Conservation (phyloP, 345 rosid species). For the Lepidium africanum region DNA sequence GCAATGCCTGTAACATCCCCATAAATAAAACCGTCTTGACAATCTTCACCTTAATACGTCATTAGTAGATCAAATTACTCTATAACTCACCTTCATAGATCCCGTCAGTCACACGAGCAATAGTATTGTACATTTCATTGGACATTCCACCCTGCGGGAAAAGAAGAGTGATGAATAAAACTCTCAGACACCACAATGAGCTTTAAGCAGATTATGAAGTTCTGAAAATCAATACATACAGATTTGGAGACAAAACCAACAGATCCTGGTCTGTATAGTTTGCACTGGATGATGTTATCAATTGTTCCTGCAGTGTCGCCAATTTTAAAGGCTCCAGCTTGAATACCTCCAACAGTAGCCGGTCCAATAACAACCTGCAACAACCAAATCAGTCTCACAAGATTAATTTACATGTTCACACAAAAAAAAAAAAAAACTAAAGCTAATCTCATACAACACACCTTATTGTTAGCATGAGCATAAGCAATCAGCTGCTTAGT, state of each 20-base stretch:
- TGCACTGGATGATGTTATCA: slow-evolving; percentile 87
- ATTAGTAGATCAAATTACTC: neutral
- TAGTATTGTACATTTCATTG: slow-evolving; percentile 84
- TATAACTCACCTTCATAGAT: slow-evolving; percentile 71
- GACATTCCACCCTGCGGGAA: slow-evolving; percentile 90
- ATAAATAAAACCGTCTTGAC: slow-evolving; percentile 5
- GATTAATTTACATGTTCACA: neutral
- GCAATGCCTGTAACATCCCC: slow-evolving; percentile 63
- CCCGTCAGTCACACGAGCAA: slow-evolving; percentile 96
- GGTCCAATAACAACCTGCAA: slow-evolving; percentile 86
- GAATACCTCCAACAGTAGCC: slow-evolving; percentile 94
- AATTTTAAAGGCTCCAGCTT: slow-evolving; percentile 93
- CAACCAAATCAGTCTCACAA: neutral
- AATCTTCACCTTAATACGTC: neutral
- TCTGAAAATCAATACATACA: slow-evolving; percentile 37
- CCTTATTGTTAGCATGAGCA: slow-evolving; percentile 90
- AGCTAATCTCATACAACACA: slow-evolving; percentile 5
- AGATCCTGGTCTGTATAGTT: slow-evolving; percentile 95
- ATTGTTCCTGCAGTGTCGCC: slow-evolving; percentile 99
- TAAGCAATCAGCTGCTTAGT: slow-evolving; percentile 72
- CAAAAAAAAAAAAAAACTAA: neutral
- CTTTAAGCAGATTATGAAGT: neutral
- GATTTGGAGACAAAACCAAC: slow-evolving; percentile 99
- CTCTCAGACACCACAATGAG: neutral
- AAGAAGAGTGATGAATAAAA: neutral